phyloP scores from a whole-genome alignment of 116 monocot genomes.

The Posidonia oceanica region DNA sequence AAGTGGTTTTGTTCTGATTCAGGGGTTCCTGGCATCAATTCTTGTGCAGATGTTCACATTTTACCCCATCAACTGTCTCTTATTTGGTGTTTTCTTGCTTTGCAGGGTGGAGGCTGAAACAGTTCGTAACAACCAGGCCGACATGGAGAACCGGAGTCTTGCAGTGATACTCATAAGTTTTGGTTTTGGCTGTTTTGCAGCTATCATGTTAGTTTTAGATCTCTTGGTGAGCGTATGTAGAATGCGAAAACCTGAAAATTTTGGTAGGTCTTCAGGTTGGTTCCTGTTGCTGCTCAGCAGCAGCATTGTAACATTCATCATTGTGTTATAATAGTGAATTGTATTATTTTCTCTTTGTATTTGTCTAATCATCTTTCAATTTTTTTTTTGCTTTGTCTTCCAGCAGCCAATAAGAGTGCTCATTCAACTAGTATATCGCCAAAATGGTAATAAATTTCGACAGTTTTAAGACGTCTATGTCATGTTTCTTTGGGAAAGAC shows the following conservation, averaged over 20 bases:
- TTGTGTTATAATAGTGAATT: slow-evolving; percentile 40
- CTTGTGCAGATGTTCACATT: too few relatives aligned
- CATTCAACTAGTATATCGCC: too few relatives aligned
- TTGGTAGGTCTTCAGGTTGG: slow-evolving; percentile 42
- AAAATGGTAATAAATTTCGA: too few relatives aligned
- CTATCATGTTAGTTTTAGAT: slow-evolving; percentile 24
- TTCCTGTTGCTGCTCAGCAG: slow-evolving; percentile 47
- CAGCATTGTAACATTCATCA: slow-evolving; percentile 43
- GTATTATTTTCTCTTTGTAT: background rate
- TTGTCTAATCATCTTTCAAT: background rate
- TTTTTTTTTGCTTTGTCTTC: background rate
- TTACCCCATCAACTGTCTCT: background rate
- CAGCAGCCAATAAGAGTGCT: background rate
- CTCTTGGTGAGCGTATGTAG: slow-evolving; percentile 22
- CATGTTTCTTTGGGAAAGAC: background rate
- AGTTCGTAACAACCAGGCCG: slow-evolving; percentile 22
- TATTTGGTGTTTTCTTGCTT: background rate
- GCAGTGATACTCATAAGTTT: slow-evolving; percentile 54
- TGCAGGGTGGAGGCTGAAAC: slow-evolving; percentile 44
- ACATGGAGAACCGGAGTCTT: slow-evolving; percentile 42
- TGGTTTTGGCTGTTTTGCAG: slow-evolving; percentile 41
- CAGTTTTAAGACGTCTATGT: too few relatives aligned
- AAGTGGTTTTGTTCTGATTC: too few relatives aligned
- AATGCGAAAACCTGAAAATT: slow-evolving; percentile 18
- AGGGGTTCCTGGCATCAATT: too few relatives aligned